A percentile compares a stretch with the other conserved stretches of the same genome.
These are phyloP conservation scores for Wickerhamiella sergipiensis DNA, from an alignment of 805 yeast genomes.

Conservation along the genomic window DNA sequence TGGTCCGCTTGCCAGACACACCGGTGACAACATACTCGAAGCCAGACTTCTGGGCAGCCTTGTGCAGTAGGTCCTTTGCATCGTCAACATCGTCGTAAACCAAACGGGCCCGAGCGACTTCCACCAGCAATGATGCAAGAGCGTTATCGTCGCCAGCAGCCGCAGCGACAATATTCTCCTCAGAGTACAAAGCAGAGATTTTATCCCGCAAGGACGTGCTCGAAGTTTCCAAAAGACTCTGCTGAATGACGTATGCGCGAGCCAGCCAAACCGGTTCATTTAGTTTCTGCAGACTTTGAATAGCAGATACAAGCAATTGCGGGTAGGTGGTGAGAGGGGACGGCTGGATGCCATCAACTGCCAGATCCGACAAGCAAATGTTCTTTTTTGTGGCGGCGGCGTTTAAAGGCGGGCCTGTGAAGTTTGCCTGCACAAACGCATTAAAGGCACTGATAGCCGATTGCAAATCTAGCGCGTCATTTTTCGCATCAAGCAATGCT, in stretches of 20 bases:
- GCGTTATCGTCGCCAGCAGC: slow-evolving; percentile 20
- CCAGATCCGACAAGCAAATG: background rate
- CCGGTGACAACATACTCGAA: slow-evolving; percentile 68
- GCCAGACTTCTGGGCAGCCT: slow-evolving; percentile 35
- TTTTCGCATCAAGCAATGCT: background rate
- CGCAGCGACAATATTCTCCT: slow-evolving; percentile 18
- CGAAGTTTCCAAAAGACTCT: slow-evolving; percentile 19
- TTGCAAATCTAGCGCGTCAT: background rate
- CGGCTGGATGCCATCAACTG: slow-evolving; percentile 30
- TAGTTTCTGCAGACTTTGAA: slow-evolving; percentile 32
- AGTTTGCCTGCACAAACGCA: slow-evolving; percentile 59
- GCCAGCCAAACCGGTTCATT: slow-evolving; percentile 26
- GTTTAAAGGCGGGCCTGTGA: slow-evolving; percentile 56
- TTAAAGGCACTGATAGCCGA: slow-evolving; percentile 29
- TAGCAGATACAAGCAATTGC: slow-evolving; percentile 31
- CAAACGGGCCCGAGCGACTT: slow-evolving; percentile 40
- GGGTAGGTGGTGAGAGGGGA: slow-evolving; percentile 60
- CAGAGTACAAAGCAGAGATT: slow-evolving; percentile 11
- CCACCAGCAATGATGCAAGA: slow-evolving; percentile 43
- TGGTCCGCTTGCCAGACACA: slow-evolving; percentile 76
- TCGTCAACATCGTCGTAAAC: slow-evolving; percentile 22
- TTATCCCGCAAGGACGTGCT: slow-evolving; percentile 19
- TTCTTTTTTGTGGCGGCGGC: slow-evolving; percentile 2
- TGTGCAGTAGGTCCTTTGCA: slow-evolving; percentile 15
- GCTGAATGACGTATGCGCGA: slow-evolving; percentile 25